phyloP scores from a whole-genome alignment of 768 basidiomycete species.

The Hericium erinaceus region DNA sequence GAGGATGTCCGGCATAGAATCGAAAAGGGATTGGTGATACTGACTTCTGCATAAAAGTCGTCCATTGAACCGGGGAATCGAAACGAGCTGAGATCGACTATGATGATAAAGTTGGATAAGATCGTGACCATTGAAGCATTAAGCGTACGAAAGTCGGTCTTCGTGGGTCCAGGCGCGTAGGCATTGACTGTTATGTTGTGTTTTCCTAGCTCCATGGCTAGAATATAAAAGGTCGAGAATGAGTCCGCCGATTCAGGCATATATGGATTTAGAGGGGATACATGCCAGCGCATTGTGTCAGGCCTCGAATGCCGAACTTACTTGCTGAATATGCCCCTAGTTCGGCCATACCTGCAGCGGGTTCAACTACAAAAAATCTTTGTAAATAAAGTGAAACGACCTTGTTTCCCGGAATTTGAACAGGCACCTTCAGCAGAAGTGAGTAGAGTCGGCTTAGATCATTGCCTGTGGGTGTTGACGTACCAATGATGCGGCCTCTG shows the following conservation, averaged over 20 bases:
- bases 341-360: constrained; percentile 2
- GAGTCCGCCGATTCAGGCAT: neutral
- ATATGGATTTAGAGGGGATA: neutral
- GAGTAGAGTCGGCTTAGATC: neutral
- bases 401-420: neutral
- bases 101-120: neutral
- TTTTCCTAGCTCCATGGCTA: constrained; percentile 13
- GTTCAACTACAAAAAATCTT: neutral
- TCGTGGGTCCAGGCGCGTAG: constrained; percentile 2
- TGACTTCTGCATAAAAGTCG: neutral
- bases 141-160: neutral
- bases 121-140: neutral
- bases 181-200: constrained; percentile 18
- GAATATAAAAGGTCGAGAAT: neutral
- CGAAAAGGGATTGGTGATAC: neutral
- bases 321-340: constrained; percentile 20
- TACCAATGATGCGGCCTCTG: constrained; percentile 18
- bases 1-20: neutral
- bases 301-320: constrained; percentile 23
- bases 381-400: neutral
- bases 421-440: constrained; percentile 8
- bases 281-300: constrained; percentile 20
- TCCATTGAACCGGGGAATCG: neutral
- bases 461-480: neutral
- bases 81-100: neutral